phyloP scores from a whole-genome alignment of 1,139 yeast species.

The Geotrichum reessii region DNA sequence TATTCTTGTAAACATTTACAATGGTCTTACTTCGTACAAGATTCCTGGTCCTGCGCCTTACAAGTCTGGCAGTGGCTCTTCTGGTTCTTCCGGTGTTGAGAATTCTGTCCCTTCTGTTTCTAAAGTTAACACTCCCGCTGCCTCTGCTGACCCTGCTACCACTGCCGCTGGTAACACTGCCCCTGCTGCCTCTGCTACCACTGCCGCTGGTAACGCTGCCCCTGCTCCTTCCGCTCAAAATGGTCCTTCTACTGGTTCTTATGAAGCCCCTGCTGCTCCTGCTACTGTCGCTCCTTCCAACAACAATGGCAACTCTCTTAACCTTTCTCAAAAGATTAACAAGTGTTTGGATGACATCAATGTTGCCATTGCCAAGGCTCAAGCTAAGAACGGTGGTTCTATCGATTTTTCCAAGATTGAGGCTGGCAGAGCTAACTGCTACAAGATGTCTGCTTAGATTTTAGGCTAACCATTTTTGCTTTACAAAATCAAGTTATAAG shows the following conservation, averaged over 20 bases:
- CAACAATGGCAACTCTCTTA: not conserved
- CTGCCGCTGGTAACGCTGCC: constrained; percentile 5
- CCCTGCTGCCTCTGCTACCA: constrained; percentile 9
- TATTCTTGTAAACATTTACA: constrained; percentile 17
- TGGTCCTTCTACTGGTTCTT: not conserved
- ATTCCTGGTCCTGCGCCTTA: constrained; percentile 18
- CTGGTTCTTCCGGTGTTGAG: not conserved
- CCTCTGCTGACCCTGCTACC: not conserved
- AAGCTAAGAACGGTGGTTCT: constrained; percentile 1
- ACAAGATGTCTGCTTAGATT: not conserved
- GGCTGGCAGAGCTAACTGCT: not conserved
- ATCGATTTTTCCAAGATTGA: constrained; percentile 3
- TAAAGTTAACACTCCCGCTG: not conserved
- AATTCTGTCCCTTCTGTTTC: not conserved
- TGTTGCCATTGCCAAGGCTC: not conserved
- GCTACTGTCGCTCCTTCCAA: not conserved
- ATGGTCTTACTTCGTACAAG: constrained; percentile 7
- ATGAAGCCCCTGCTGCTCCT: not conserved
- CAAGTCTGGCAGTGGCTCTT: constrained; percentile 9
- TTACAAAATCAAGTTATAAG: not conserved
- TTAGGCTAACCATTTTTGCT: not conserved
- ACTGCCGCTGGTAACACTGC: not conserved
- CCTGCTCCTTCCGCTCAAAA: constrained; percentile 7
- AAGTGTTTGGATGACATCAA: constrained; percentile 1
- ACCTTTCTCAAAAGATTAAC: constrained; percentile 3